Evolutionary conservation across 2,329 filamentous ascomycete genomes (phyloP).

Genomic region (Aspergillus piperis): DNA sequence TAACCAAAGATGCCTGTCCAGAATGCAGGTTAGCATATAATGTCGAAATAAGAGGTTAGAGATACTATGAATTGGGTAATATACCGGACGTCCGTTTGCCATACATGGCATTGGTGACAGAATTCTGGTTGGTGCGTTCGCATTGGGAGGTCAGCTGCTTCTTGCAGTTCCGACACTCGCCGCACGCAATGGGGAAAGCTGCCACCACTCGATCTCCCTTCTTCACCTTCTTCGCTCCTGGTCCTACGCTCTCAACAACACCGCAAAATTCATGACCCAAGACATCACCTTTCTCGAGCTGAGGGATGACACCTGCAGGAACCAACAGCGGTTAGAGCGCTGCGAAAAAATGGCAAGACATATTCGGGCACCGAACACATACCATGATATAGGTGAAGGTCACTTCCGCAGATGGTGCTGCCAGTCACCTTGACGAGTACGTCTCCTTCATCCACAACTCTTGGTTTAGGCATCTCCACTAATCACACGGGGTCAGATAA

Average conservation of each 20-base stretch:
- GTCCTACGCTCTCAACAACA: slow-evolving; percentile 57
- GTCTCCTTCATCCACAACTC: slow-evolving; percentile 70
- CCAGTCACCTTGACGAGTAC: slow-evolving; percentile 79
- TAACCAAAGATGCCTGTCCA: slow-evolving; percentile 65
- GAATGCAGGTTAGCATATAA: background rate
- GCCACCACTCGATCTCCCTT: slow-evolving; percentile 73
- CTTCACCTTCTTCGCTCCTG: slow-evolving; percentile 55
- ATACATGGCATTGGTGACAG: slow-evolving; percentile 72
- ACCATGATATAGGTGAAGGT: slow-evolving; percentile 56
- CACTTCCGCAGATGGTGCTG: slow-evolving; percentile 62
- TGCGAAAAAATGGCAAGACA: background rate
- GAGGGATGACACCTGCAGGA: slow-evolving; percentile 50
- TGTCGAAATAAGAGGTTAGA: background rate
- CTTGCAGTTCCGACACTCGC: slow-evolving; percentile 72
- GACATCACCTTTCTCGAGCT: slow-evolving; percentile 66
- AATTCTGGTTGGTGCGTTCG: slow-evolving; percentile 76
- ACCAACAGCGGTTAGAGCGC: background rate
- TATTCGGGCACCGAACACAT: background rate
- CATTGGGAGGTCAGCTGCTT: slow-evolving; percentile 78
- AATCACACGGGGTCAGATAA: background rate
- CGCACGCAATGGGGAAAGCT: slow-evolving; percentile 77
- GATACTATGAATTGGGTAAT: slow-evolving; percentile 10
- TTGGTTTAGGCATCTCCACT: slow-evolving; percentile 69
- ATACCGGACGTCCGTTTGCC: slow-evolving; percentile 71
- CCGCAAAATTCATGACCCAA: slow-evolving; percentile 62